Conservation (phyloP, 169 alveolate species). For the Plasmodium falciparum region DNA sequence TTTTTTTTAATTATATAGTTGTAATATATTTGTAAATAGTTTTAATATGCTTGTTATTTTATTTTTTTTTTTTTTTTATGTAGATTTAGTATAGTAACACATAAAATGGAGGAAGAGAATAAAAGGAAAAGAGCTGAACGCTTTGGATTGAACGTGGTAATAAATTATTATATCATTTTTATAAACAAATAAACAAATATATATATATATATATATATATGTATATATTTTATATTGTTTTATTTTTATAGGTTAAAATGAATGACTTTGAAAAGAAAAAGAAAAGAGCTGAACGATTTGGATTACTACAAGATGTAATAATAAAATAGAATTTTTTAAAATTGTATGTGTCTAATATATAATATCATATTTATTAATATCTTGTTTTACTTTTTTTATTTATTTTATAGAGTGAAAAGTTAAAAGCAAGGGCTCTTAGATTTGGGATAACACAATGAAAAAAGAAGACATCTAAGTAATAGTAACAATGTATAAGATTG, state of each 20-base stretch:
- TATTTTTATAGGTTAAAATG: slow-evolving; percentile 23
- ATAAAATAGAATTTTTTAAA: not conserved
- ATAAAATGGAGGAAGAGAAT: slow-evolving; percentile 74
- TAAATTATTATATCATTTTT: not conserved
- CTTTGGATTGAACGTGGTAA: slow-evolving; percentile 62
- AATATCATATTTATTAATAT: not conserved
- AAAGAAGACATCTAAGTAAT: not conserved
- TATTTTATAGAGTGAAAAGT: slow-evolving; percentile 44
- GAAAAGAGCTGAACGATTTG: slow-evolving; percentile 73
- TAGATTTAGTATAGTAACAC: slow-evolving; percentile 70
- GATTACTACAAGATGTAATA: slow-evolving; percentile 45
- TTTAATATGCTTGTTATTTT: too few species aligned
- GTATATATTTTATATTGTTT: slow-evolving; percentile 1
- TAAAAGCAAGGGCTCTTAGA: slow-evolving; percentile 72
- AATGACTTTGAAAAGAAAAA: slow-evolving; percentile 53
- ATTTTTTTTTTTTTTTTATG: slow-evolving; percentile 4
- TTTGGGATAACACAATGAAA: slow-evolving; percentile 47
- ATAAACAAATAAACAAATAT: not conserved
- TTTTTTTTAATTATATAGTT: not conserved
- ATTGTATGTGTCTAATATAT: not conserved
- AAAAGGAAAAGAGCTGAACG: slow-evolving; percentile 75
- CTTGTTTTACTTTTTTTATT: not conserved
- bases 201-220: not conserved
- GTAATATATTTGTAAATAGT: not conserved
- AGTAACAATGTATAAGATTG: not conserved